phyloP scores from a whole-genome alignment of 164 flowering plant species.

The Paratinospora sagittata region DNA sequence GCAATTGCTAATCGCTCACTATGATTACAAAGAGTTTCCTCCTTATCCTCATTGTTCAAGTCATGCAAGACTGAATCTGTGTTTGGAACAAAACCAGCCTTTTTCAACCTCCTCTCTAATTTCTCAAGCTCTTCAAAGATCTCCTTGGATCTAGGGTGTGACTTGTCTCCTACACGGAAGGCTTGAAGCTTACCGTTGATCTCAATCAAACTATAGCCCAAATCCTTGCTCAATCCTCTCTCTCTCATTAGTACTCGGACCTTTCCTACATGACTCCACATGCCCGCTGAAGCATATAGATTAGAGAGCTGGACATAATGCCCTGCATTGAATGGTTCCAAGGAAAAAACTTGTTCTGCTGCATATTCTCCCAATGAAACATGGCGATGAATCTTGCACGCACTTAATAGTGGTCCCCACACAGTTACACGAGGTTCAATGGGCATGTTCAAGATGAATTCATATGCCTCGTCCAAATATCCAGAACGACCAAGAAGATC shows the following conservation, averaged over 20 bases:
- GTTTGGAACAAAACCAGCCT: conserved; percentile 24
- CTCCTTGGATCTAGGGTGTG: conserved; percentile 30
- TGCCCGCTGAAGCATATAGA: conserved; percentile 31
- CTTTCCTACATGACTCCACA: conserved; percentile 25
- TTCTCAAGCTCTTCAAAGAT: conserved; percentile 22
- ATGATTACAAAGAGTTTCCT: conserved; percentile 28
- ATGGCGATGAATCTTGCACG: conserved; percentile 23
- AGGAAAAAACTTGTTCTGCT: conserved; percentile 21
- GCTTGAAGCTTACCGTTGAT: conserved; percentile 28
- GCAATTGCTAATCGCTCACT: conserved; percentile 34
- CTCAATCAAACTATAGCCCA: conserved; percentile 31
- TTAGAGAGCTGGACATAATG: conserved; percentile 36
- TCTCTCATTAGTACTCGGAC: conserved; percentile 26
- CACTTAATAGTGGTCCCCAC: conserved; percentile 32
- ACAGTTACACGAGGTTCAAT: conserved; percentile 27
- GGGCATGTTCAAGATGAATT: conserved; percentile 28
- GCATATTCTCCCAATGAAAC: conserved; percentile 27
- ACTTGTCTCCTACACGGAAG: conserved; percentile 31
- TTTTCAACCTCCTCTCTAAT: conserved; percentile 24
- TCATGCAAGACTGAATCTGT: conserved; percentile 29
- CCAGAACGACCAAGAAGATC: conserved; percentile 32
- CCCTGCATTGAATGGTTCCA: conserved; percentile 32
- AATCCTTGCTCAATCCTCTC: conserved; percentile 26
- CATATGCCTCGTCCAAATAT: conserved; percentile 25
- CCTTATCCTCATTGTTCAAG: conserved; percentile 27